These are phyloP conservation scores for Cryphonectria parasitica DNA, from an alignment of 2,329 filamentous ascomycete species.

Conservation along the genomic window DNA sequence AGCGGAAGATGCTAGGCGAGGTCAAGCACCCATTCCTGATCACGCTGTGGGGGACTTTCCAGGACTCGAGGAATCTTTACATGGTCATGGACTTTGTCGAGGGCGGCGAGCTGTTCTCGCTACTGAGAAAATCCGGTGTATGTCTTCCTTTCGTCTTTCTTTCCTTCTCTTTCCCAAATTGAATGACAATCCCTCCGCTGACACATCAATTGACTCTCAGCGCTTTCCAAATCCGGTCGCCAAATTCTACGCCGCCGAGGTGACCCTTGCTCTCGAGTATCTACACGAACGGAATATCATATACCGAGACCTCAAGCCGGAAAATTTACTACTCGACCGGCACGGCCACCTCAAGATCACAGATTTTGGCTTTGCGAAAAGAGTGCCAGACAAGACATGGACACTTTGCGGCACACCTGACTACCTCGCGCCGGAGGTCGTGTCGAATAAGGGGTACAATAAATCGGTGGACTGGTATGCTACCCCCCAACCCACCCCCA, in stretches of 20 bases:
- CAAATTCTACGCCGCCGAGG: conserved; percentile 98
- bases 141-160: conserved; percentile 38
- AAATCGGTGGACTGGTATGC: conserved; percentile 98
- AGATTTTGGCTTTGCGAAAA: conserved; percentile 98
- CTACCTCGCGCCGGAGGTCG: conserved; percentile 95
- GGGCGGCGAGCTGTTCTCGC: conserved; percentile 93
- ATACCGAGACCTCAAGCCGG: conserved; percentile 95
- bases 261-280: conserved; percentile 93
- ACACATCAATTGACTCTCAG: conserved; percentile 51
- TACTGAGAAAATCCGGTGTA: conserved; percentile 91
- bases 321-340: conserved; percentile 88
- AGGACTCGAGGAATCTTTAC: conserved; percentile 93
- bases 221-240: conserved; percentile 98
- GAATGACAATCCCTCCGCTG: conserved; percentile 26
- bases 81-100: conserved; percentile 99
- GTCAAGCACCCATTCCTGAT: conserved; percentile 98
- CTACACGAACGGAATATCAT: conserved; percentile 95
- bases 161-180: not conserved
- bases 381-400: conserved; percentile 98
- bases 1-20: conserved; percentile 91
- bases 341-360: conserved; percentile 97
- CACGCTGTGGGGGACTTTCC: conserved; percentile 97
- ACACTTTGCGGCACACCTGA: conserved; percentile 97
- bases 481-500: not conserved
- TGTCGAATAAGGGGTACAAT: conserved; percentile 99